Conservation (phyloP, 225 moss, liverwort and hornwort genomes). For the Bryoerythrophyllum caledonicum region DNA sequence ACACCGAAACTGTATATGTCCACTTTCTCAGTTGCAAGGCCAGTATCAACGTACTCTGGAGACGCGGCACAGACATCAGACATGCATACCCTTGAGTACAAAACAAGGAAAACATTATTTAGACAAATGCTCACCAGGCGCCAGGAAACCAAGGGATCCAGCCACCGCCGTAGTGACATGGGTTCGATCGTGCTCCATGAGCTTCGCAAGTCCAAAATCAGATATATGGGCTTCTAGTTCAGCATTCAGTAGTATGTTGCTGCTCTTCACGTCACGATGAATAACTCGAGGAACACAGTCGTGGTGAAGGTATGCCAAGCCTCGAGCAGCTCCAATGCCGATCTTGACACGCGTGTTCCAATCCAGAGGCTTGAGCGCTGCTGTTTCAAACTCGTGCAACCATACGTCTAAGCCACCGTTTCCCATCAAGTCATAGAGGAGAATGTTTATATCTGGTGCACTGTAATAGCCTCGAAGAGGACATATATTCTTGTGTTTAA, state of each 20-base stretch:
- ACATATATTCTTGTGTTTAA: constrained; percentile 86
- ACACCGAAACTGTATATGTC: constrained; percentile 94
- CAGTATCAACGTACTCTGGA: constrained; percentile 92
- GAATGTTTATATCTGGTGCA: constrained; percentile 70
- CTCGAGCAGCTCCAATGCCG: constrained; percentile 68
- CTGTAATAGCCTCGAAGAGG: constrained; percentile 90
- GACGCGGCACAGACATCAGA: constrained; percentile 29
- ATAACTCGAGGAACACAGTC: constrained; percentile 87
- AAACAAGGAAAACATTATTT: neutral
- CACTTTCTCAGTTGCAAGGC: constrained; percentile 87
- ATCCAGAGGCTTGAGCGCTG: constrained; percentile 54
- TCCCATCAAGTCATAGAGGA: constrained; percentile 80
- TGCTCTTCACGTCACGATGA: constrained; percentile 90
- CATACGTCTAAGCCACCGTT: constrained; percentile 74
- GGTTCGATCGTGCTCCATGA: constrained; percentile 69
- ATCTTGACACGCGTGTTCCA: constrained; percentile 73
- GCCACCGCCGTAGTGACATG: constrained; percentile 90
- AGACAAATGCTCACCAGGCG: constrained; percentile 67
- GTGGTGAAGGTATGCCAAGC: constrained; percentile 81
- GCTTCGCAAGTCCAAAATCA: constrained; percentile 95
- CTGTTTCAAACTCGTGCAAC: constrained; percentile 71
- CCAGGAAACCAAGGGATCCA: constrained; percentile 86
- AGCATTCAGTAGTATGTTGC: constrained; percentile 84
- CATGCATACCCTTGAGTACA: neutral
- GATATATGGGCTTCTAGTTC: constrained; percentile 74